These are phyloP conservation scores for Phanerochaete carnosa DNA, from an alignment of 768 basidiomycete genomes.

Conservation along the genomic window DNA sequence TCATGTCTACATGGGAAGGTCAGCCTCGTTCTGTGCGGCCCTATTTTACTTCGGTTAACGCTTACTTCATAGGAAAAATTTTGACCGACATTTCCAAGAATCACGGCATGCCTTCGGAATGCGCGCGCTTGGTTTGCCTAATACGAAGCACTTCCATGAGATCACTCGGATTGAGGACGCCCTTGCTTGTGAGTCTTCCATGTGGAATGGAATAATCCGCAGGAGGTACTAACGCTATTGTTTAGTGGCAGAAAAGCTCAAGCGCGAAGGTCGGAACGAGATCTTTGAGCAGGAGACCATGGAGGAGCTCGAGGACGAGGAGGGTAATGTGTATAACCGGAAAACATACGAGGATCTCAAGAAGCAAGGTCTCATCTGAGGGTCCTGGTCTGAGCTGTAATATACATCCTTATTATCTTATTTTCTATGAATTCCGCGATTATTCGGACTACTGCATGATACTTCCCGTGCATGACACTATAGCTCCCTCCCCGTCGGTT, in stretches of 20 bases:
- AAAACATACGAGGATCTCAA: conserved; percentile 98
- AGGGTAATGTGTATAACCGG: conserved; percentile 97
- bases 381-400: background rate
- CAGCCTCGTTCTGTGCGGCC: background rate
- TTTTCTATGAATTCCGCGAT: background rate
- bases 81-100: conserved; percentile 97
- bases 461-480: conserved; percentile 1
- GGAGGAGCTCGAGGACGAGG: conserved; percentile 97
- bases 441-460: background rate
- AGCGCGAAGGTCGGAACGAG: conserved; percentile 94
- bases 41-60: background rate
- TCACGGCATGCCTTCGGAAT: conserved; percentile 97
- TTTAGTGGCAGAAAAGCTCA: conserved; percentile 93
- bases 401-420: conserved; percentile 6
- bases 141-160: conserved; percentile 99
- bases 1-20: conserved; percentile 96
- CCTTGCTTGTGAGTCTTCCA: conserved; percentile 67
- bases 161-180: conserved; percentile 98
- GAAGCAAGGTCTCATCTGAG: conserved; percentile 86
- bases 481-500: conserved; percentile 12
- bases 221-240: background rate
- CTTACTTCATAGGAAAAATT: conserved; percentile 72
- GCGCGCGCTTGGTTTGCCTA: conserved; percentile 94
- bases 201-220: background rate
- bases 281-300: conserved; percentile 92